These are phyloP conservation scores for Plasmodium gaboni DNA, from an alignment of 169 alveolate species.

Conservation along the genomic window DNA sequence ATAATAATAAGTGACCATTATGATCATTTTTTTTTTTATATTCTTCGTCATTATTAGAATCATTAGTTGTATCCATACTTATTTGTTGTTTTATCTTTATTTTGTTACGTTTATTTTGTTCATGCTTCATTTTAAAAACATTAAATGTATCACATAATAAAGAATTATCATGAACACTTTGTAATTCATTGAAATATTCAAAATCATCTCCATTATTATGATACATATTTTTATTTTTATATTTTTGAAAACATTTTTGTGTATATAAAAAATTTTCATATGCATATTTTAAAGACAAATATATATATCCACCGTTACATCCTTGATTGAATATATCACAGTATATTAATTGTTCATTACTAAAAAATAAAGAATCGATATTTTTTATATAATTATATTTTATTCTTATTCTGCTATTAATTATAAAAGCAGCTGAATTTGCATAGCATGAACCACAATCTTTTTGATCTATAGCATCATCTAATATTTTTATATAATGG, in stretches of 20 bases:
- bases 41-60: background rate
- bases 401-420: constrained; percentile 69
- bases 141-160: constrained; percentile 62
- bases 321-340: constrained; percentile 73
- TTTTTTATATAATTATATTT: constrained; percentile 65
- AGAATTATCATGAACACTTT: constrained; percentile 12
- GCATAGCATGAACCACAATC: constrained; percentile 74
- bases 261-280: constrained; percentile 67
- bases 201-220: background rate
- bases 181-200: background rate
- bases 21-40: background rate
- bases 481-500: constrained; percentile 27
- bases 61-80: background rate
- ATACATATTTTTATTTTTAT: background rate
- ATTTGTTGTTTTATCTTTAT: background rate
- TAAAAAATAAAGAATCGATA: constrained; percentile 27
- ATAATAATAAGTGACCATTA: background rate
- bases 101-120: background rate
- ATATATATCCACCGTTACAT: constrained; percentile 70
- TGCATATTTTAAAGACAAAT: constrained; percentile 66
- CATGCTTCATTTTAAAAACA: constrained; percentile 24
- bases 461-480: constrained; percentile 64
- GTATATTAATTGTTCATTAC: constrained; percentile 42
- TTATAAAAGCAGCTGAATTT: constrained; percentile 50
- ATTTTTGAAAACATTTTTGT: constrained; percentile 45